Base-by-base conservation (phyloP, 352 stramenopile genomes). In the Phytophthora multivora region DNA sequence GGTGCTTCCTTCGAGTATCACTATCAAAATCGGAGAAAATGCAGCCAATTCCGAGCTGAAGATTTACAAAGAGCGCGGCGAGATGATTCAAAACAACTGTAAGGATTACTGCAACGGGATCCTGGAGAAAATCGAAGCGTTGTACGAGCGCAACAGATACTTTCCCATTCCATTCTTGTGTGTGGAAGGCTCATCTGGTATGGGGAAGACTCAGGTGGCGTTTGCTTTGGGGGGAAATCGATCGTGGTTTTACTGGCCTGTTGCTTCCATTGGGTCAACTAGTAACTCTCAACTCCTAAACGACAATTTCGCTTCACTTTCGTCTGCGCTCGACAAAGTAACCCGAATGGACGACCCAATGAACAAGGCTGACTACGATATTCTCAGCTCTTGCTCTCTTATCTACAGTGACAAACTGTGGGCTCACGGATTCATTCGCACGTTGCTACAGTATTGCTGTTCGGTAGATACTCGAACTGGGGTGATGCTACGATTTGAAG, bases 381-480 rank as follows among this genome's bases (percentile, higher is more conserved):
- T 55, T 28, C 28, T 62, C 2, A 4, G 42, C 25, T n/a, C 25
- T 18, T 26, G 2, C 10, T 62, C n/a, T 21, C 4, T 1, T 1
- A 4, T 54, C 4, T 62, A 62, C 23, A 0, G 11, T 10, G 26
- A 42, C 6, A 11, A 43, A 23, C 13, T 46, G 30, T 52, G 52
- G 52, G 45, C 52, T 3, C 43, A 50, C 28, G 55, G 55, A n/a
- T 63, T 63, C 30, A 56, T 56, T 45, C 36, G 23, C 12, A 25
- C 25, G 13, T 16, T 63, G 9, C 45, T 63, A 2, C 12, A 56
- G 8, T 43, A 51, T 30, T 51, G 6, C 38, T 30, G 36, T n/a
- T 51, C 9, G 18, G 16, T 38, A 1, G 26, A 56, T 9, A 26
- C 21, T 8, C 45, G 50, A 45, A 5, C 10, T 15, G 16, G 25